These are phyloP conservation scores for Golubevia sp. DNA, from an alignment of 1,284 basidiomycete species.

Conservation along the genomic window DNA sequence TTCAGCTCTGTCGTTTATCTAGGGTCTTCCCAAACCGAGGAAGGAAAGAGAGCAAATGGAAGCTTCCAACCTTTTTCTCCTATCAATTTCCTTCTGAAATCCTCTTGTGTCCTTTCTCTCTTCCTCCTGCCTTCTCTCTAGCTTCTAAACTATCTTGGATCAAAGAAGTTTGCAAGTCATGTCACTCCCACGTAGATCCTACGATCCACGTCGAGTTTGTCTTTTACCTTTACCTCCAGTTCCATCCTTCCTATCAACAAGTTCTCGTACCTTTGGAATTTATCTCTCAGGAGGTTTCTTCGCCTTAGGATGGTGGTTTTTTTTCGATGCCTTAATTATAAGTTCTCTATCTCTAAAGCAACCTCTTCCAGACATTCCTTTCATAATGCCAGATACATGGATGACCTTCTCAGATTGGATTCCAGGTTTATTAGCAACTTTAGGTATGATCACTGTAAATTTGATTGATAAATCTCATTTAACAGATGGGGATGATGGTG, in stretches of 20 bases:
- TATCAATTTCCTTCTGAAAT: too few species aligned
- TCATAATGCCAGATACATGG: constrained; percentile 31
- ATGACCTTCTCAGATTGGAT: constrained; percentile 59
- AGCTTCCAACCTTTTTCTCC: too few species aligned
- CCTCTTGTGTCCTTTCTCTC: too few species aligned
- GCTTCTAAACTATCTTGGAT: too few species aligned
- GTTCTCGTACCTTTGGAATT: constrained; percentile 48
- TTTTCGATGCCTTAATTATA: constrained; percentile 56
- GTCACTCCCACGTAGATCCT: constrained; percentile 34
- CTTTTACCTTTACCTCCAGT: constrained; percentile 46
- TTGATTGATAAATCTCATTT: constrained; percentile 59
- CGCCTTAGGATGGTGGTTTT: constrained; percentile 60
- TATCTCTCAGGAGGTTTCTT: constrained; percentile 55
- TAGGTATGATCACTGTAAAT: constrained; percentile 59
- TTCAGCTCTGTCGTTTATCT: too few species aligned
- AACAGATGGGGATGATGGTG: constrained; percentile 25
- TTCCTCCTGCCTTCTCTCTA: too few species aligned
- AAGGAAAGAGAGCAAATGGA: too few species aligned
- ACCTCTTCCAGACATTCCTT: constrained; percentile 18
- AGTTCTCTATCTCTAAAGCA: too few species aligned
- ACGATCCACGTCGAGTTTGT: constrained; percentile 55
- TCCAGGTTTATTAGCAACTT: constrained; percentile 51
- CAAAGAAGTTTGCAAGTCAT: constrained; percentile 4
- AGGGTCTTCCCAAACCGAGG: too few species aligned
- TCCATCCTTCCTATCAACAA: constrained; percentile 38